Conservation (phyloP, 306 rosid species). For the Begonia fuchsioides region DNA sequence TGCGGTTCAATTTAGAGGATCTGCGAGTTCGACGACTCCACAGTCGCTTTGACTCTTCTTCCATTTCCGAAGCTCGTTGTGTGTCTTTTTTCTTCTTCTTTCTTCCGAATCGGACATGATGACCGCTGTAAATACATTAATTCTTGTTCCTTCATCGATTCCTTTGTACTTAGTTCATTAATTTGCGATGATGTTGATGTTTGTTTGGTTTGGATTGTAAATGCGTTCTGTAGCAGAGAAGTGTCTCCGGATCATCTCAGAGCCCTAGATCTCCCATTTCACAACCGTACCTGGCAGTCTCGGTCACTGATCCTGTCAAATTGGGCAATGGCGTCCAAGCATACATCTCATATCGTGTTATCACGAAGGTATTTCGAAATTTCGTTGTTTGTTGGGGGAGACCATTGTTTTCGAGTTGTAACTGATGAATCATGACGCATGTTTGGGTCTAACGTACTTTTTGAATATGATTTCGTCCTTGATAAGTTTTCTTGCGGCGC, state of each 20-base stretch:
- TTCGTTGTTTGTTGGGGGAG: neutral
- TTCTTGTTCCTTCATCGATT: slow-evolving; percentile 6
- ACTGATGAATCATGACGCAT: no score
- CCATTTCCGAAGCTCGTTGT: neutral
- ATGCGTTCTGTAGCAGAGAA: slow-evolving; percentile 65
- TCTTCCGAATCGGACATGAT: neutral
- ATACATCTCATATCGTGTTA: slow-evolving; percentile 87
- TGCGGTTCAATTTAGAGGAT: no score
- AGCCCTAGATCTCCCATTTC: slow-evolving; percentile 97
- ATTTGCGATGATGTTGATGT: neutral
- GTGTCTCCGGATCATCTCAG: slow-evolving; percentile 43
- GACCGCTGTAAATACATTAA: slow-evolving; percentile 31
- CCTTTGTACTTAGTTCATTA: no score
- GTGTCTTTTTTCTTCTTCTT: neutral
- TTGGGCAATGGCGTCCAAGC: slow-evolving; percentile 99
- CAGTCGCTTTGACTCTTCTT: neutral
- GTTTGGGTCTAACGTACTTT: no score
- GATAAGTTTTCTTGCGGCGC: no score
- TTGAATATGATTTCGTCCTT: no score
- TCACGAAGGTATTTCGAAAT: slow-evolving; percentile 44
- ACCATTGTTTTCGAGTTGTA: neutral
- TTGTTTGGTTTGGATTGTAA: neutral
- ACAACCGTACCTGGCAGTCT: slow-evolving; percentile 68
- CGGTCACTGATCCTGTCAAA: slow-evolving; percentile 88
- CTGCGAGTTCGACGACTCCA: no score